These are phyloP conservation scores for Coemansia sp. DNA, from an alignment of 192 early-diverging fungal genomes.

Conservation along the genomic window DNA sequence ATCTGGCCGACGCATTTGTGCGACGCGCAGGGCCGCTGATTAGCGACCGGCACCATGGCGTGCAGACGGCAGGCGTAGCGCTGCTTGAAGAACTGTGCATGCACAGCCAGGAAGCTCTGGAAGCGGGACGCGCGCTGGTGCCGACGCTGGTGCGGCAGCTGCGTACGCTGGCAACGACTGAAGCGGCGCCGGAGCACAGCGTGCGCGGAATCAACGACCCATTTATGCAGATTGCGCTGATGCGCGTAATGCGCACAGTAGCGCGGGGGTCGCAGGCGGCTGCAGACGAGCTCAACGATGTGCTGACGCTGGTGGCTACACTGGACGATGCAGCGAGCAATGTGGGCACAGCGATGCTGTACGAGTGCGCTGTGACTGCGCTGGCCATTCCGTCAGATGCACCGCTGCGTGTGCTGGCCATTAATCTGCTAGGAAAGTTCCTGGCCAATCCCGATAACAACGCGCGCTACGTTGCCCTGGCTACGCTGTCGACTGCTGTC, in stretches of 20 bases:
- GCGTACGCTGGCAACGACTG: constrained; percentile 80
- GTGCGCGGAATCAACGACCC: constrained; percentile 97
- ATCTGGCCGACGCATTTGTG: constrained; percentile 85
- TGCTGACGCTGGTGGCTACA: constrained; percentile 95
- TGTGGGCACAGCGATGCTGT: constrained; percentile 95
- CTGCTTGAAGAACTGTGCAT: constrained; percentile 88
- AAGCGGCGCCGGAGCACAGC: constrained; percentile 91
- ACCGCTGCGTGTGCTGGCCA: constrained; percentile 88
- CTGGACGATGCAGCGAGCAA: constrained; percentile 93
- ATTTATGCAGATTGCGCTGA: constrained; percentile 92
- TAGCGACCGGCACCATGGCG: constrained; percentile 93
- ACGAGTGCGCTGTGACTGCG: constrained; percentile 95
- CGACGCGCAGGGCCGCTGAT: constrained; percentile 68
- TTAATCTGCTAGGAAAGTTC: constrained; percentile 98
- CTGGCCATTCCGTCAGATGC: constrained; percentile 91
- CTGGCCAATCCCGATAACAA: constrained; percentile 95
- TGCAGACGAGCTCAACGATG: constrained; percentile 94
- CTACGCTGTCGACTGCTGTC: constrained; percentile 89
- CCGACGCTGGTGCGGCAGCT: constrained; percentile 83
- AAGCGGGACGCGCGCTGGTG: constrained; percentile 75
- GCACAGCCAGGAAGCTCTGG: constrained; percentile 62
- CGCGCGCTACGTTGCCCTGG: constrained; percentile 97
- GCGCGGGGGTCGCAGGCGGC: constrained; percentile 76
- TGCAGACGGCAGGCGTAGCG: constrained; percentile 85
- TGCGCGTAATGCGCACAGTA: constrained; percentile 84